Evolutionary conservation across 2,329 filamentous ascomycete species (phyloP), one percentile per base, ranked within the genome.

Genomic region (Escovopsis sp.): DNA sequence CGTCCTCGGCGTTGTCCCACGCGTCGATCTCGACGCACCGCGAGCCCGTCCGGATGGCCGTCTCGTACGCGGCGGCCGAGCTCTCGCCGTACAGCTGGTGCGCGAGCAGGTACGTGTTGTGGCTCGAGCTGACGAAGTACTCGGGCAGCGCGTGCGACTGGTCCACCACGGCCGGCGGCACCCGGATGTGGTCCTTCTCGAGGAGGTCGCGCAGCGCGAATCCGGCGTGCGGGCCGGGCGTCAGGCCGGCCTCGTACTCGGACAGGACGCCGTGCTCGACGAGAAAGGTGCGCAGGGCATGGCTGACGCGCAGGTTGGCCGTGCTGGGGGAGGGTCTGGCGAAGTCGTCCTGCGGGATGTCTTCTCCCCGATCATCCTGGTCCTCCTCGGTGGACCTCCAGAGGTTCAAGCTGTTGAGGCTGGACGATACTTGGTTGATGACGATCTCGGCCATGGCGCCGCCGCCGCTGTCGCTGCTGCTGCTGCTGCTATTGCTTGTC

Each of bases 1-100:
- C 60, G 50, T 80, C 57, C 8, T 76, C 70, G 33, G 70, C 64
- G 39, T 79, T 68, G 51, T 84, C 78, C 80, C 80, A 85, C 2
- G 76, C 80, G 53, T 84, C 80, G 42, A 84, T 84, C 59, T 85
- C 80, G 33, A 85, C 78, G 51, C 80, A 85, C 6, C 80, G 67
- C 2, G 77, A 77, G 2, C 80, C 80, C 0, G 76, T 73, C 28
- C 60, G 63, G 12, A 85, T 62, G 0, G 77, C 75, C 6, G 67
- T 74, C 51, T 77, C 69, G 53, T 85, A 85, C 0, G 77, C 79
- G 4, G 67, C 62, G 7, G 76, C 75, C 3, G 72, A 74, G 2
- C 77, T 80, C 19, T 64, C 64, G 4, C 80, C 80, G 50, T 69
- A 80, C 2, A 85, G 70, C 59, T 85, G 80, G 55, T 84, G 77